These are phyloP conservation scores for Actinomortierella wolfii DNA, from an alignment of 371 early-diverging fungal species.

Conservation along the genomic window DNA sequence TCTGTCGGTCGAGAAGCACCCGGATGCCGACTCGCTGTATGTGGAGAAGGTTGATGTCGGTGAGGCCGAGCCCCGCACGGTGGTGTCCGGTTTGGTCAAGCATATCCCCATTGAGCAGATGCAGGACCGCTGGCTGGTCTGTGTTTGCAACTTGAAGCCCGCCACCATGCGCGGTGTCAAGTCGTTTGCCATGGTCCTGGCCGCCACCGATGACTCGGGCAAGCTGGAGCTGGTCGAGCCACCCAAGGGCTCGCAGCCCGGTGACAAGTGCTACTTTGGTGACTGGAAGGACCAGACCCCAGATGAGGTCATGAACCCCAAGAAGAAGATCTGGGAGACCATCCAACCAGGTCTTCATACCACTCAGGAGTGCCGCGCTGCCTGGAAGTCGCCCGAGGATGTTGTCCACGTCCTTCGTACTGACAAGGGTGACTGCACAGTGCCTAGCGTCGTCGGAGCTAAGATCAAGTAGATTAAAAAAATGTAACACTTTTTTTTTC, in stretches of 20 bases:
- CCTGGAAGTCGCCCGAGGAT: constrained; percentile 71
- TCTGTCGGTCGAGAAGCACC: constrained; percentile 83
- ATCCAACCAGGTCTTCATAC: constrained; percentile 94
- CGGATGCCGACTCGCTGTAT: constrained; percentile 92
- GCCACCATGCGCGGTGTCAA: constrained; percentile 95
- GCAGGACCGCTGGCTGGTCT: constrained; percentile 54
- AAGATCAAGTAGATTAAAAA: constrained; percentile 69
- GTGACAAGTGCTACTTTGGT: constrained; percentile 90
- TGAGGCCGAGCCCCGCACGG: constrained; percentile 84
- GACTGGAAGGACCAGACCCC: constrained; percentile 84
- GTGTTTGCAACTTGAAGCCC: constrained; percentile 93
- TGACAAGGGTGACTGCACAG: constrained; percentile 59
- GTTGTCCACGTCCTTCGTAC: constrained; percentile 63
- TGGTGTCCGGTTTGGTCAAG: constrained; percentile 93
- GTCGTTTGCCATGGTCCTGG: constrained; percentile 95
- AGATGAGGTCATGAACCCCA: constrained; percentile 91
- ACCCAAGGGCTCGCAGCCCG: constrained; percentile 84
- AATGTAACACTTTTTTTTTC: no score
- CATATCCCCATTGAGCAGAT: constrained; percentile 89
- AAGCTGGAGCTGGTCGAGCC: constrained; percentile 92
- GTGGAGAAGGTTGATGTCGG: constrained; percentile 95
- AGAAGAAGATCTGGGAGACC: constrained; percentile 97
- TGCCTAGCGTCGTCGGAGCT: constrained; percentile 69
- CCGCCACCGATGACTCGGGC: constrained; percentile 86
- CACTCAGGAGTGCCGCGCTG: constrained; percentile 77